Conservation (phyloP, 305 asterid genomes). For the Fraxinus nigra region DNA sequence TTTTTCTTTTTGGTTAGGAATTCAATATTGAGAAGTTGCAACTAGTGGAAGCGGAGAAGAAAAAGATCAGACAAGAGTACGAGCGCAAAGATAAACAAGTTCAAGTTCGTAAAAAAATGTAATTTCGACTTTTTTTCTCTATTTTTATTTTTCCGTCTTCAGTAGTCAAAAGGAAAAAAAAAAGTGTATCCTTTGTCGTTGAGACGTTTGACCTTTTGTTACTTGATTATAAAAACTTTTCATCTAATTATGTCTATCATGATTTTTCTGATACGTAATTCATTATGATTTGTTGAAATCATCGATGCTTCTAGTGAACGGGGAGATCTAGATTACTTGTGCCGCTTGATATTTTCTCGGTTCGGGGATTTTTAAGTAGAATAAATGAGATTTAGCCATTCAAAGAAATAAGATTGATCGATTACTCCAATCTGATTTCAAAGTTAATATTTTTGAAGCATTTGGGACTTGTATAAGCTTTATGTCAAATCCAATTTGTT, state of each 20-base stretch:
- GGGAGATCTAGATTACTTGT: conserved; percentile 21
- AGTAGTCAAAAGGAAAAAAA: background rate
- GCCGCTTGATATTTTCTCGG: background rate
- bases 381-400: background rate
- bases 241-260: background rate
- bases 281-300: conserved; percentile 12
- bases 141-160: background rate
- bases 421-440: background rate
- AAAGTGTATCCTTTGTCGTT: background rate
- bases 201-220: background rate
- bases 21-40: conserved; percentile 96
- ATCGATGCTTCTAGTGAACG: background rate
- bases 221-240: too few relatives aligned
- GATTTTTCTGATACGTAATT: background rate
- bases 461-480: background rate
- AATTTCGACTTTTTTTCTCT: conserved; percentile 13
- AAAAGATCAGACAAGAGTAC: conserved; percentile 81
- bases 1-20: conserved; percentile 39
- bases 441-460: background rate
- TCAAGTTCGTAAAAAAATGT: conserved; percentile 82
- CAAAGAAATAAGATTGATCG: background rate
- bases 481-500: background rate
- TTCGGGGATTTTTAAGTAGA: background rate
- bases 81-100: conserved; percentile 92
- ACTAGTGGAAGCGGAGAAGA: conserved; percentile 93